Base-by-base conservation (phyloP, 192 early-diverging fungal genomes). In the Entophlyctis luteolus region DNA sequence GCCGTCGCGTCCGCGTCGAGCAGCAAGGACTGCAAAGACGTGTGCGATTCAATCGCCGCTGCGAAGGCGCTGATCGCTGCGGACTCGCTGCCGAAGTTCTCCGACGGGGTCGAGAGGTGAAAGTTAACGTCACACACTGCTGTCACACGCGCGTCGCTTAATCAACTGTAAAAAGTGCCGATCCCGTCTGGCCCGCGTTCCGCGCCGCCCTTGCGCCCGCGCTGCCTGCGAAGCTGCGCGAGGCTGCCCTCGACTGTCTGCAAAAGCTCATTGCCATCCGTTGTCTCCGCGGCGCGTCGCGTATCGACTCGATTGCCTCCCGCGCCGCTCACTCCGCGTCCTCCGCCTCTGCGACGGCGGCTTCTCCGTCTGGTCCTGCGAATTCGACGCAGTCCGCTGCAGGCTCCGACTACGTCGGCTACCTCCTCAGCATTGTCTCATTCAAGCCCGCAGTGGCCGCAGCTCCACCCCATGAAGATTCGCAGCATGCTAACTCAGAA, bases 241-340 rank as follows among this genome's bases (percentile, higher is more conserved):
- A 87, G 52, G 63, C 67, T 23, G 73, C 85, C 10, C 73, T 87
- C 18, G 79, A 83, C 65, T 50, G 59, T 20, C 33, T 86, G 27
- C 77, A 84, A 34, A 84, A 86, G 56, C 73, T 87, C 35, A 77
- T 85, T 50, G 81, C 85, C 33, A 75, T 74, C 54, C 57, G 77
- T 5, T 34, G 75, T 2, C 67, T 86, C 32, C 72, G 77, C 32
- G 72, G 78, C 25, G 37, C 67, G 1, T 23, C 38, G n/a, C 35
- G 37, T 18, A 14, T 39, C 27, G 54, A 28, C 22, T n/a, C 10
- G 10, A 38, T 10, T n/a, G 25, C 59, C 18, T 29, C 20, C 3
- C 39, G 25, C 5, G 4, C 54, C 50, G 10, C 52, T 28, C 37
- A 46, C 10, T 16, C 62, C 23, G 3, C 62, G 8, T 36, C 77